Evolutionary conservation across 1,284 basidiomycete genomes (phyloP).

Genomic region (Xerocomus nothofagi): DNA sequence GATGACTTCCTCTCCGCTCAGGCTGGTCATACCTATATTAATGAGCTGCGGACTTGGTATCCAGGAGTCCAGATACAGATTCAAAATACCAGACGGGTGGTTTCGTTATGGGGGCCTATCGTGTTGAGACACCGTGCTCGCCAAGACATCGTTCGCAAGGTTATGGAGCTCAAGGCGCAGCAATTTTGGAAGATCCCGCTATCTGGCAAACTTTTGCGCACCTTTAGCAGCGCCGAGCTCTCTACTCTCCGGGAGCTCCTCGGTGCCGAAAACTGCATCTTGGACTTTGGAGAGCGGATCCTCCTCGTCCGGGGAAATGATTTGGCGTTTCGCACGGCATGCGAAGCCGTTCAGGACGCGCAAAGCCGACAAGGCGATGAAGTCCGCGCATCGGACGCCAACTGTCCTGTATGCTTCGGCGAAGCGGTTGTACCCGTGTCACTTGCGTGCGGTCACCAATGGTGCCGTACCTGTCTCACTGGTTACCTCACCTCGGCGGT

Average conservation of each 20-base stretch:
- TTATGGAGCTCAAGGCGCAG: conserved; percentile 42
- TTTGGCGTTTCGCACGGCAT: conserved; percentile 35
- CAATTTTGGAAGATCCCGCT: conserved; percentile 46
- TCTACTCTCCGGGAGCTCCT: conserved; percentile 38
- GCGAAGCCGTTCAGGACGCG: conserved; percentile 39
- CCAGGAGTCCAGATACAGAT: conserved; percentile 44
- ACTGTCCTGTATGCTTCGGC: conserved; percentile 43
- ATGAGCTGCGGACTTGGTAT: conserved; percentile 39
- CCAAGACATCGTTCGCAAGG: conserved; percentile 45
- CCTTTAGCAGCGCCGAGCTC: conserved; percentile 46
- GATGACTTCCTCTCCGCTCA: conserved; percentile 53
- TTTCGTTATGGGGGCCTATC: conserved; percentile 55
- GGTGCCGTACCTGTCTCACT: conserved; percentile 60
- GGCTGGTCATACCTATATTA: conserved; percentile 46
- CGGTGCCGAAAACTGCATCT: conserved; percentile 42
- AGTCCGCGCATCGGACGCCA: conserved; percentile 16
- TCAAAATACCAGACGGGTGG: conserved; percentile 40
- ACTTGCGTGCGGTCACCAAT: conserved; percentile 62
- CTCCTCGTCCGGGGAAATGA: conserved; percentile 41
- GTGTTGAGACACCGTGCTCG: conserved; percentile 41
- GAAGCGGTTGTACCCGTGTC: conserved; percentile 49
- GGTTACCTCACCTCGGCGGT: conserved; percentile 56
- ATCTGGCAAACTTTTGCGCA: conserved; percentile 42
- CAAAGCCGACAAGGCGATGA: conserved; percentile 32
- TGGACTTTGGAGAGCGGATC: conserved; percentile 31